Evolutionary conservation across 2,329 filamentous ascomycete species (phyloP), one percentile per base, ranked within the genome.

Genomic region (Aspergillus ochraceoroseus): DNA sequence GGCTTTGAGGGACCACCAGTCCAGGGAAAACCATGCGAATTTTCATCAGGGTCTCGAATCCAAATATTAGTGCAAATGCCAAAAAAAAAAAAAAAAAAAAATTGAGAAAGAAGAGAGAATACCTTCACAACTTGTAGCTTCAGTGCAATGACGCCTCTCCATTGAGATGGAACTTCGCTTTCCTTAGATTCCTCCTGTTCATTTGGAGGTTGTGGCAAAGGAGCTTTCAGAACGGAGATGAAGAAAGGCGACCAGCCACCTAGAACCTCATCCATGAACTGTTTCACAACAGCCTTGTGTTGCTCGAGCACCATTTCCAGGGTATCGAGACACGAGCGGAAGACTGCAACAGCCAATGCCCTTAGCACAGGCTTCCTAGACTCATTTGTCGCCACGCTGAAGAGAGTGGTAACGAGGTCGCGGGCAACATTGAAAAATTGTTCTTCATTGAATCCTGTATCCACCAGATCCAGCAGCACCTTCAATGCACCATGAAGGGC

Each of bases 221-320:
- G 75, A 18, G 79, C 73, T 66, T 92, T 88, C 61, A 96, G 72
- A 6, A 84, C 79, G 26, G 78, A 75, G 52, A 87, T 74, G 70
- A 96, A 92, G 70, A 95, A 95, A 3, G 89, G 87, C 47, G 86
- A 82, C 92, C 92, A 98, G 35, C 79, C 77, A 53, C 74, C 76
- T 33, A 96, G 74, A 0, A 87, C 80, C 58, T 94, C 85, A 46
- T 95, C 87, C 38, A 90, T 88, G 62, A 98, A 98, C 1, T 75
- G 76, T 65, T 87, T 92, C 46, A 96, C 87, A 40, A 86, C 86
- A 43, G 77, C 76, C 57, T 86, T 85, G 66, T 96, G 86, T 53
- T 94, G 87, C 52, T 95, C 89, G 73, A 95, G 85, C 51, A 96
- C 85, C 79, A 95, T 94, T 67, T 96, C 88, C 70, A 98, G 79